Evolutionary conservation across 768 basidiomycete genomes (phyloP).

Genomic region (Termitomyces sp.): DNA sequence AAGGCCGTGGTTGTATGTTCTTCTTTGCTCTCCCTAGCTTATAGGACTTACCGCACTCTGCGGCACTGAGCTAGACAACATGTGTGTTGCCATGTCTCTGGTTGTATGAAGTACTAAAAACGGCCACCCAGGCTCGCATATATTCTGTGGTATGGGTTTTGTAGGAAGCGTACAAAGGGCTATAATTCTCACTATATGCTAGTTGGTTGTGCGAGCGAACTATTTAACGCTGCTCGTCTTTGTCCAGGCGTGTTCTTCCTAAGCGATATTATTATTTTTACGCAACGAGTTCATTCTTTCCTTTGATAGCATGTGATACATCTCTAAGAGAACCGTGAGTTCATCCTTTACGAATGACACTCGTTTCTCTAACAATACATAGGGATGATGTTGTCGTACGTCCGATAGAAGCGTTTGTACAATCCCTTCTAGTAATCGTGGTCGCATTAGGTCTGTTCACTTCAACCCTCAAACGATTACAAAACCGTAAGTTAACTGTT

Average conservation of each 20-base stretch:
- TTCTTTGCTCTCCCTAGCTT: background rate
- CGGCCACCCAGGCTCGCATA: slow-evolving; percentile 62
- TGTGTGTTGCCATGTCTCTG: slow-evolving; percentile 13
- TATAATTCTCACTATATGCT: background rate
- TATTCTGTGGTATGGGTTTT: slow-evolving; percentile 63
- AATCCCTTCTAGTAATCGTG: background rate
- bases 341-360: background rate
- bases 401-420: slow-evolving; percentile 1
- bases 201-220: slow-evolving; percentile 80
- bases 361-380: background rate
- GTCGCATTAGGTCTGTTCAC: slow-evolving; percentile 58
- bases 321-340: slow-evolving; percentile 71
- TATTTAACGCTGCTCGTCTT: slow-evolving; percentile 70
- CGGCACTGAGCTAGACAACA: slow-evolving; percentile 15
- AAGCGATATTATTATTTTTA: background rate
- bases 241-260: slow-evolving; percentile 55
- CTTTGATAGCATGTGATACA: slow-evolving; percentile 67
- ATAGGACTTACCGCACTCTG: background rate
- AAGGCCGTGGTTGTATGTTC: slow-evolving; percentile 80
- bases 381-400: slow-evolving; percentile 64
- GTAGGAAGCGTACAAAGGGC: background rate
- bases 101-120: slow-evolving; percentile 1
- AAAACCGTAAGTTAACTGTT: slow-evolving; percentile 57
- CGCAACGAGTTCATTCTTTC: background rate
- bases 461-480: slow-evolving; percentile 86